Evolutionary conservation across 495 filamentous ascomycete genomes (phyloP).

Genomic region (Xylaria telfairii): DNA sequence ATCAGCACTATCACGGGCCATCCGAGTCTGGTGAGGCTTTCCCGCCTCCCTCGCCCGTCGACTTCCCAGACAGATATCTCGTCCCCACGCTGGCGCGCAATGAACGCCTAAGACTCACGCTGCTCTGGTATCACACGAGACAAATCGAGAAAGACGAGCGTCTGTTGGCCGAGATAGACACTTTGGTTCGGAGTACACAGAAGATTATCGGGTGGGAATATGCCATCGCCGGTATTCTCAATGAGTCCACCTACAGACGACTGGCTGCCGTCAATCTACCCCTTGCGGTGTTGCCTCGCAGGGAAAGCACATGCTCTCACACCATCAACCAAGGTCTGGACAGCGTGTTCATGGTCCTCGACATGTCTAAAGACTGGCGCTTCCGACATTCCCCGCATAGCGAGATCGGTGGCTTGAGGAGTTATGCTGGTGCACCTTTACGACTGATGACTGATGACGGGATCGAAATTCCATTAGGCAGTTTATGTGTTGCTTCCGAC

Average conservation of each 20-base stretch:
- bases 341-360: slow-evolving; percentile 23
- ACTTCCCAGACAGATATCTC: slow-evolving; percentile 19
- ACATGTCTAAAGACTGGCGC: slow-evolving; percentile 29
- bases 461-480: slow-evolving; percentile 7
- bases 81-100: slow-evolving; percentile 22
- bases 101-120: slow-evolving; percentile 24
- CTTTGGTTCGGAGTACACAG: slow-evolving; percentile 10
- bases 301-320: slow-evolving; percentile 28
- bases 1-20: background rate
- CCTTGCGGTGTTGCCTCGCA: slow-evolving; percentile 25
- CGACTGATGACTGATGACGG: slow-evolving; percentile 6
- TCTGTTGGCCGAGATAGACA: slow-evolving; percentile 11
- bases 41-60: slow-evolving; percentile 1
- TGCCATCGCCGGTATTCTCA: slow-evolving; percentile 24
- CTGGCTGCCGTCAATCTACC: slow-evolving; percentile 26
- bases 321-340: slow-evolving; percentile 23
- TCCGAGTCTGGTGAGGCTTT: slow-evolving; percentile 12
- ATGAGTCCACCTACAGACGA: slow-evolving; percentile 24
- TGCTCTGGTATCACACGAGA: slow-evolving; percentile 28
- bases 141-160: slow-evolving; percentile 24
- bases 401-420: slow-evolving; percentile 19
- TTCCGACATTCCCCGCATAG: slow-evolving; percentile 25
- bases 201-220: slow-evolving; percentile 27
- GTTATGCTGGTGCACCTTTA: slow-evolving; percentile 24
- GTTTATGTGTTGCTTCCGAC: slow-evolving; percentile 21